Base-by-base conservation (phyloP, 805 yeast genomes). In the Kazachstania viticola region DNA sequence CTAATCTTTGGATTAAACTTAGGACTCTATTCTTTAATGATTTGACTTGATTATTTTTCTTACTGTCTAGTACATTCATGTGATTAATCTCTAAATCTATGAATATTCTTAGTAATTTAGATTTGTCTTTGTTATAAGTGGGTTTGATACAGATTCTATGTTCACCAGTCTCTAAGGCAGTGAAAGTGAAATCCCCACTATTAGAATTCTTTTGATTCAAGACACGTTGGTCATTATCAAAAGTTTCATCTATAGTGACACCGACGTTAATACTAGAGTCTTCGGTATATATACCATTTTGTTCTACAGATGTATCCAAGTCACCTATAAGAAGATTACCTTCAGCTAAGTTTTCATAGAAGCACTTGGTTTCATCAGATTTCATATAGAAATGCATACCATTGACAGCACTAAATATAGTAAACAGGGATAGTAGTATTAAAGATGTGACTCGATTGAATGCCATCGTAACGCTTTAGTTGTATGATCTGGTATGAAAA, bases 81-180 rank as follows among this genome's bases (percentile, higher is more conserved):
- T 75, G 70, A n/a, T 82, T 83, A 24, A 73, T 62, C 12, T 72
- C 79, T 37, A 83, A 62, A 52, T 82, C 94, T 33, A 85, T 65
- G 51, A 73, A 73, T 30, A 88, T 67, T 54, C 91, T 71, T 45
- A 83, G 77, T 37, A 58, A 60, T 38, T 62, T 47, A n/a, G 61
- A 54, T 28, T 46, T 46, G 3, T 61, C 60, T 27, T 56, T 58
- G 2, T 62, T 49, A 39, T 61, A 67, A 30, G 50, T 17, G 13
- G 75, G 75, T 25, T 74, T 75, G 55, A 85, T 61, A 60, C 96
- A 85, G 46, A 87, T 67, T 46, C 69, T 67, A 64, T 85, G 95
- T 53, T 81, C 93, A 24, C 95, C 95, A 9, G 78, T 63, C 33
- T 80, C 94, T 28, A 74, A 60, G 1, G 95, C 80, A 9, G 87